These are phyloP conservation scores for Dicorynia guianensis DNA, from an alignment of 306 rosid genomes.

Conservation along the genomic window DNA sequence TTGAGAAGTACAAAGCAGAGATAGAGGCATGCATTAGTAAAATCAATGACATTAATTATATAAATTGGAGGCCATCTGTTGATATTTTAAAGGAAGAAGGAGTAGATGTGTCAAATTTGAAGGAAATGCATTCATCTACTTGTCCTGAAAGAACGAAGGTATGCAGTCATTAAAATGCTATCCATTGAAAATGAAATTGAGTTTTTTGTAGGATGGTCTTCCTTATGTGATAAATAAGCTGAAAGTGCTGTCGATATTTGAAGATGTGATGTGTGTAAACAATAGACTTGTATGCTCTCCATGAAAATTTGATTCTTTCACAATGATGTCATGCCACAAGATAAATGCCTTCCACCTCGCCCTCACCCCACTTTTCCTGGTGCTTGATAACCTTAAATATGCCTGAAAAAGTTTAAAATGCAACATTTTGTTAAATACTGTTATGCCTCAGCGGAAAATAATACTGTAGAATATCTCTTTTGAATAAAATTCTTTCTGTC, in stretches of 20 bases:
- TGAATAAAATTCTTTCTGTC: background rate
- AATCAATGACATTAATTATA: conserved; percentile 63
- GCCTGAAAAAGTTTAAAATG: background rate
- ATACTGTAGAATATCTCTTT: conserved; percentile 4
- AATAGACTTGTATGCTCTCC: conserved; percentile 12
- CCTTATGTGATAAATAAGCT: conserved; percentile 13
- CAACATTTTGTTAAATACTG: background rate
- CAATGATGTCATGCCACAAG: background rate
- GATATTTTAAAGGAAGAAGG: conserved; percentile 95
- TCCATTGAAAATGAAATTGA: conserved; percentile 23
- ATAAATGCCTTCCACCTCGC: background rate
- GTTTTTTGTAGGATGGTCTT: background rate
- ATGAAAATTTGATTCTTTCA: conserved; percentile 14
- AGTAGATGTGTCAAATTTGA: conserved; percentile 59
- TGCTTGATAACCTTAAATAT: too few species aligned
- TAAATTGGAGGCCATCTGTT: conserved; percentile 85
- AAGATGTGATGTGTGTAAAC: conserved; percentile 9
- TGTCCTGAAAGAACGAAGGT: conserved; percentile 84
- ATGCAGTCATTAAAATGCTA: conserved; percentile 20
- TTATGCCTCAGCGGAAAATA: background rate
- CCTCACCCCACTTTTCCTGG: too few species aligned
- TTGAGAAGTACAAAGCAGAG: conserved; percentile 84
- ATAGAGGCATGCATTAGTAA: conserved; percentile 64
- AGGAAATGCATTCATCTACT: conserved; percentile 57
- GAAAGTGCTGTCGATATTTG: conserved; percentile 17